These are phyloP conservation scores for Jaltomata sinuosa DNA, from an alignment of 257 asterid species.

Conservation along the genomic window DNA sequence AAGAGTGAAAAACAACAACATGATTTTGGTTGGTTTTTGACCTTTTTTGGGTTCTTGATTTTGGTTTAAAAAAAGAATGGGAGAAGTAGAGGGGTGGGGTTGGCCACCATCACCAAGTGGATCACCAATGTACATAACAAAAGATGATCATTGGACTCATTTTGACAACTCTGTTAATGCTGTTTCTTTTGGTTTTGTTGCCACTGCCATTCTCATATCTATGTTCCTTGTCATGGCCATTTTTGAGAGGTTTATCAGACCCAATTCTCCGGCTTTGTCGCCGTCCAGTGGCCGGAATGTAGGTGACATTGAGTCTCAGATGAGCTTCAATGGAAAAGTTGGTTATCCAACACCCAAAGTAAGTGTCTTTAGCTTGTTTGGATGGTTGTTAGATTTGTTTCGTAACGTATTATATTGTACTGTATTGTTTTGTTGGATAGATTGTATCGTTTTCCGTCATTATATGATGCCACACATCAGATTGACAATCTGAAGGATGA, in stretches of 20 bases:
- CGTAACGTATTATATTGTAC: no score
- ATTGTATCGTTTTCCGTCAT: no score
- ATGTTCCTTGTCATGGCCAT: slow-evolving; percentile 95
- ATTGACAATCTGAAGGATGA: no score
- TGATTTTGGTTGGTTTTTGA: neutral
- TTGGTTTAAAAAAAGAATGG: slow-evolving; percentile 22
- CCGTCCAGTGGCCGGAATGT: slow-evolving; percentile 26
- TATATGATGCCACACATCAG: no score
- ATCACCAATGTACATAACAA: slow-evolving; percentile 49
- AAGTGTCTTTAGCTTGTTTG: slow-evolving; percentile 21
- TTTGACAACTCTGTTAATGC: slow-evolving; percentile 85
- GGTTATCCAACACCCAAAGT: slow-evolving; percentile 62
- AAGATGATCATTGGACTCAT: slow-evolving; percentile 78
- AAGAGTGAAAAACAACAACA: neutral
- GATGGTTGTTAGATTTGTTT: no score
- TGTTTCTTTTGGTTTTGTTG: slow-evolving; percentile 88
- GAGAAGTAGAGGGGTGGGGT: slow-evolving; percentile 52
- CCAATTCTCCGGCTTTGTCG: slow-evolving; percentile 39
- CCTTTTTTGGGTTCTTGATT: neutral
- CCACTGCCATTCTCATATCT: slow-evolving; percentile 85
- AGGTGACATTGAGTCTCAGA: slow-evolving; percentile 52
- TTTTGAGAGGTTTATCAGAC: slow-evolving; percentile 68
- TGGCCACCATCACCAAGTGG: slow-evolving; percentile 50
- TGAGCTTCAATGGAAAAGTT: slow-evolving; percentile 38
- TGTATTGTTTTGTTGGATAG: no score